Evolutionary conservation across 352 stramenopile species (phyloP), one percentile per base, ranked within the genome.

Genomic region (Globisporangium sylvaticum): DNA sequence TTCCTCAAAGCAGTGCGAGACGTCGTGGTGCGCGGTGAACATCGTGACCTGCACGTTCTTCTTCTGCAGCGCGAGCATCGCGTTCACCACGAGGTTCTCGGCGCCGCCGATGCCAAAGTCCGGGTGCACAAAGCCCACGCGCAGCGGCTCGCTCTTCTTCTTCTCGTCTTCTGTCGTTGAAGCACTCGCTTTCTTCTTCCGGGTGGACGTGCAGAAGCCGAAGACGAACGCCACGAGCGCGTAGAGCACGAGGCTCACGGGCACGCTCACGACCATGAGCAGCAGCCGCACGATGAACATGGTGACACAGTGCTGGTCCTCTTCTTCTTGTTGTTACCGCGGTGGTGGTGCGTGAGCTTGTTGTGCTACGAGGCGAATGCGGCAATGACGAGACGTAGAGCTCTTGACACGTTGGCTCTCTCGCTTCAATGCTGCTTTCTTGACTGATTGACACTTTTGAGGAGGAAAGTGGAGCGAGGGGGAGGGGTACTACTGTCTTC

Each of bases 71-170:
- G 86, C 92, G 22, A 97, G 72, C 15, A 92, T 94, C 5, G 89
- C 88, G 72, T 97, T 97, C 44, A 98, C 91, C 20, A 98, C 84
- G 50, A 98, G 87, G 73, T 95, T 93, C 70, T 99, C 97, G 6
- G 96, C 97, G 48, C 97, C 97, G 62, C 97, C 97, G 62, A 99
- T 99, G 50, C 97, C 97, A 31, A 99, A 96, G 77, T 99, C 97
- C 12, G 98, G 94, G 78, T 99, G 97, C 58, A 99, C 67, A 70
- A 99, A 99, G n/a, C 94, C 88, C 42, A 99, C 82, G 22, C 78
- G 84, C 52, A 90, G 73, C 0, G 52, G 61, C 53, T 27, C 6
- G 34, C 12, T 24, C 12, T 42, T 24, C 12, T 29, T 31, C n/a
- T 31, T 53, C 3, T 25, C 44, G 1, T 27, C 32, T n/a, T 59